A percentile compares a stretch with the other conserved stretches of the same genome.
phyloP scores from a whole-genome alignment of 805 yeast genomes.

The Phaffomyces thermotolerans region DNA sequence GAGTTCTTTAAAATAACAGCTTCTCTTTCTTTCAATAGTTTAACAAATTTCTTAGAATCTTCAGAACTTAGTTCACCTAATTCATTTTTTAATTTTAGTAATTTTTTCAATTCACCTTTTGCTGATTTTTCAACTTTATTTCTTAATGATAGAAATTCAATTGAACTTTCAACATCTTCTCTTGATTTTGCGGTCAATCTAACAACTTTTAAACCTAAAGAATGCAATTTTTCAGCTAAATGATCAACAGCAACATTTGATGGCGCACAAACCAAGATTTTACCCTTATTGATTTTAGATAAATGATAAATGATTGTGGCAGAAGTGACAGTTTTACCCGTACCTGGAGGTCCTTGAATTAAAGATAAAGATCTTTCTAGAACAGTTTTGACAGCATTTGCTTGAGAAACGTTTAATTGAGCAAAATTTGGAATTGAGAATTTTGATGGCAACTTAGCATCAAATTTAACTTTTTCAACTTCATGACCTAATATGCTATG shows the following conservation, averaged over 20 bases:
- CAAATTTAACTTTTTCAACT: slow-evolving; percentile 54
- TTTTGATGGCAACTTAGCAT: slow-evolving; percentile 50
- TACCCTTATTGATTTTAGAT: slow-evolving; percentile 50
- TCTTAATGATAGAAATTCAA: slow-evolving; percentile 51
- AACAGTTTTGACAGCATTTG: slow-evolving; percentile 65
- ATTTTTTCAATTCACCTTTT: slow-evolving; percentile 49
- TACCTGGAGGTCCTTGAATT: slow-evolving; percentile 95
- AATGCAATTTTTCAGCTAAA: slow-evolving; percentile 62
- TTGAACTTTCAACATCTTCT: slow-evolving; percentile 70
- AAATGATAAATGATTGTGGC: slow-evolving; percentile 81
- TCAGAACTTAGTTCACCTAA: slow-evolving; percentile 57
- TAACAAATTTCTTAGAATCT: slow-evolving; percentile 42
- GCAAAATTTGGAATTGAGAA: slow-evolving; percentile 63
- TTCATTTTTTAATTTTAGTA: slow-evolving; percentile 51
- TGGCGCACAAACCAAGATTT: slow-evolving; percentile 86
- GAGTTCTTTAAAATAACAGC: slow-evolving; percentile 42
- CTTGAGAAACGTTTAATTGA: slow-evolving; percentile 70
- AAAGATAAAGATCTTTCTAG: slow-evolving; percentile 66
- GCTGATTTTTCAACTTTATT: slow-evolving; percentile 41
- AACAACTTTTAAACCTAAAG: slow-evolving; percentile 70
- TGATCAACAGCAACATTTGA: slow-evolving; percentile 95
- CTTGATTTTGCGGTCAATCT: slow-evolving; percentile 70
- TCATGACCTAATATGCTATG: slow-evolving; percentile 78
- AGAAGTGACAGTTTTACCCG: slow-evolving; percentile 92
- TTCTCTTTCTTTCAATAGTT: slow-evolving; percentile 42